A percentile compares a stretch with the other conserved stretches of the same genome.
Conservation (phyloP, 768 basidiomycete species). For the Trichaptum fuscoviolaceum region DNA sequence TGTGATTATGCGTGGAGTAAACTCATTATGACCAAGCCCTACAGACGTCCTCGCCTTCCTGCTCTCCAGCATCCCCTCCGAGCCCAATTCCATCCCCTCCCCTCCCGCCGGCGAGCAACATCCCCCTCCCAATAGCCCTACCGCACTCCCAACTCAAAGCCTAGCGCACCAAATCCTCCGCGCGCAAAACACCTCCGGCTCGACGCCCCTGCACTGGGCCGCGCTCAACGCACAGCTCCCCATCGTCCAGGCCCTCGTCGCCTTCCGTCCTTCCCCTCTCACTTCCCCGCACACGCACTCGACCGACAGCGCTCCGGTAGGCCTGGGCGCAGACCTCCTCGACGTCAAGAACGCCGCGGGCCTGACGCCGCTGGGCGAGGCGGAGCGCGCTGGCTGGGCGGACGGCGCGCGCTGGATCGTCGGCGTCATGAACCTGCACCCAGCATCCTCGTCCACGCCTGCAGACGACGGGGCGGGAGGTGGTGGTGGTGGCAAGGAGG, state of each 20-base stretch:
- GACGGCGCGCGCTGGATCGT: conserved; percentile 84
- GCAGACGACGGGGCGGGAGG: conserved; percentile 38
- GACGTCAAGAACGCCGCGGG: conserved; percentile 73
- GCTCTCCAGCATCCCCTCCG: conserved; percentile 45
- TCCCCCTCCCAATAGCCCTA: no score
- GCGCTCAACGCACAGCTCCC: conserved; percentile 75
- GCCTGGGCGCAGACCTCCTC: conserved; percentile 63
- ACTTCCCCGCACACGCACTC: no score
- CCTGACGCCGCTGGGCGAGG: conserved; percentile 74
- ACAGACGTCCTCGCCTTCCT: conserved; percentile 75
- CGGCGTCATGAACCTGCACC: conserved; percentile 62
- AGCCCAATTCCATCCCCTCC: not conserved
- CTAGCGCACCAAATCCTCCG: conserved; percentile 28
- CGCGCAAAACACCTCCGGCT: conserved; percentile 62
- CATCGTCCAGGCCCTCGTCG: conserved; percentile 54
- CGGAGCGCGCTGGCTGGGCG: conserved; percentile 74
- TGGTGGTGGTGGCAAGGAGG: conserved; percentile 24
- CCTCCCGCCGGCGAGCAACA: no score
- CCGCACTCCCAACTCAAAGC: no score
- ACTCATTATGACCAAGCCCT: conserved; percentile 34
- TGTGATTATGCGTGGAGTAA: conserved; percentile 6
- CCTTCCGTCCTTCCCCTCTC: no score
- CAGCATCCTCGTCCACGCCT: no score
- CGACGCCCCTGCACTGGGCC: conserved; percentile 91
- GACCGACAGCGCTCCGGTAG: conserved; percentile 24